Evolutionary conservation across 2,329 filamentous ascomycete genomes (phyloP), one percentile per base, ranked within the genome.

Genomic region (Arachnomyces sp.): DNA sequence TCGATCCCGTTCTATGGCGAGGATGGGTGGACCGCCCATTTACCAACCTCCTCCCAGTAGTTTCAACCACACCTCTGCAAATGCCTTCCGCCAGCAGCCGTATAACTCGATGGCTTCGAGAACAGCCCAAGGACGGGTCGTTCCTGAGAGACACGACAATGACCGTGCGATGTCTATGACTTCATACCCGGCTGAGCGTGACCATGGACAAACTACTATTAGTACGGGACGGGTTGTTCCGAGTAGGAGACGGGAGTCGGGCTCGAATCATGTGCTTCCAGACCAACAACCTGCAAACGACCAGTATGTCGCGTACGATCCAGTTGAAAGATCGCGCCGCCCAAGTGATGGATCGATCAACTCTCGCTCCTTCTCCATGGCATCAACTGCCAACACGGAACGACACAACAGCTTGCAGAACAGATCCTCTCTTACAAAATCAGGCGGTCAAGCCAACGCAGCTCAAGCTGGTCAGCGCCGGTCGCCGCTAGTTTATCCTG

Each of bases 91-190:
- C 40, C 83, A 89, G 50, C 79, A 83, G 43, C 82, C 80, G 20
- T 90, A 86, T 56, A 77, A 80, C 42, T 48, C 61, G 31, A 52
- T 68, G 66, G 47, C 71, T 49, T 81, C 87, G 46, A 94, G 87
- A 36, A 98, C 92, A 2, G 86, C 89, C 7, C 89, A 95, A 60
- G 92, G 92, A 25, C 78, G 92, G 45, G 73, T 92, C 28, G 88
- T 98, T 7, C 92, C 92, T 1, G 89, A 95, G 58, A 80, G 90
- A 39, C 84, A 89, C 46, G 86, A 93, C 41, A 90, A 96, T 54
- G 90, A 96, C 62, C 79, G 92, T 43, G 81, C 92, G 47, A 96
- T 96, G 92, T 94, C 90, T 34, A 82, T 98, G 82, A 92, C 83
- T 4, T 86, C 84, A 7, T 84, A 87, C 51, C 74, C 81, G 2